phyloP scores from a whole-genome alignment of 331 rosid species.

The Erythrophleum ivorense region DNA sequence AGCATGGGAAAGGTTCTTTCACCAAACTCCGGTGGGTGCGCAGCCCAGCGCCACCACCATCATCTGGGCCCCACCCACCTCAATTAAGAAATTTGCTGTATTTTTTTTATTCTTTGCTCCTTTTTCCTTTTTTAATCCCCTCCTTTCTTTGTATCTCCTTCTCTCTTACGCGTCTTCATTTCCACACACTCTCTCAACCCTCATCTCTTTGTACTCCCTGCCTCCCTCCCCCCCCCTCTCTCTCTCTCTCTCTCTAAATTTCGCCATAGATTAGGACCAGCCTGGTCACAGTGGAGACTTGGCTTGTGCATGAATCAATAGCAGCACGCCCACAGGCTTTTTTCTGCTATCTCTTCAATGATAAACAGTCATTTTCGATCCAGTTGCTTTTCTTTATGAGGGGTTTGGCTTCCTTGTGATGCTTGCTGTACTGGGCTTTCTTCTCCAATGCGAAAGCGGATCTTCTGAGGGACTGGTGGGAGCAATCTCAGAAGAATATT shows the following conservation, averaged over 20 bases:
- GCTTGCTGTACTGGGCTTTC: conserved; percentile 24
- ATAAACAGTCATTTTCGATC: conserved; percentile 23
- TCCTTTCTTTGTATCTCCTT: conserved; percentile 39
- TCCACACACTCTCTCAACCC: conserved; percentile 37
- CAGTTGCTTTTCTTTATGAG: conserved; percentile 29
- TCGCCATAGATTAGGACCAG: conserved; percentile 43
- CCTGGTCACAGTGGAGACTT: conserved; percentile 40
- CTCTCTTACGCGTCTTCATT: conserved; percentile 57
- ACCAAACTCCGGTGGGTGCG: conserved; percentile 55
- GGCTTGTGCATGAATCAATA: conserved; percentile 52
- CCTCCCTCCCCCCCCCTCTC: conserved; percentile 25
- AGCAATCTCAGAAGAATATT: conserved; percentile 40
- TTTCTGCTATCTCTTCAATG: background rate
- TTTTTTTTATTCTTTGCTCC: background rate
- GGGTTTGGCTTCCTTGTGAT: conserved; percentile 46
- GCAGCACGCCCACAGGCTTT: background rate
- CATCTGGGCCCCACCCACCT: conserved; percentile 57
- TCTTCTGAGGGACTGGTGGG: conserved; percentile 44
- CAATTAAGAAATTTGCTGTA: conserved; percentile 1
- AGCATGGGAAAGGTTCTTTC: background rate
- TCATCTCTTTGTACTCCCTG: conserved; percentile 30
- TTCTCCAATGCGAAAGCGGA: conserved; percentile 39
- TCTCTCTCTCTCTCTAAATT: conserved; percentile 29
- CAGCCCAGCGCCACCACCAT: conserved; percentile 48
- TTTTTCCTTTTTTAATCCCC: background rate